Evolutionary conservation across 768 basidiomycete species (phyloP).

Genomic region (Butyriboletus loyo): DNA sequence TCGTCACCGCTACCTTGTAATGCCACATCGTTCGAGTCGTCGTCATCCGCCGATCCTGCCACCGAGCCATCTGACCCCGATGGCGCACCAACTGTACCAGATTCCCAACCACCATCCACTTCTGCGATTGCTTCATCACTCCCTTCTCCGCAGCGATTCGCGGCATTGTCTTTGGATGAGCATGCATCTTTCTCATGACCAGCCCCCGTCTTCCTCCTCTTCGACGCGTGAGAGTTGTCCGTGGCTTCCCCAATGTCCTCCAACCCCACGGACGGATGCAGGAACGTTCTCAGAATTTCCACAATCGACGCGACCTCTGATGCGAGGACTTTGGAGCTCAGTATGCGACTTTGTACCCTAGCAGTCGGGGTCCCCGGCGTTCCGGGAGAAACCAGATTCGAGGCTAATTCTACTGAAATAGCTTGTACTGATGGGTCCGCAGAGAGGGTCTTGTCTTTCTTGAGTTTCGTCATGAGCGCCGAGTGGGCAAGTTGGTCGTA

Average conservation of each 20-base stretch:
- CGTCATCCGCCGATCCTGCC: constrained; percentile 36
- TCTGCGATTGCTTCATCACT: constrained; percentile 12
- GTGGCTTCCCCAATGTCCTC: constrained; percentile 17
- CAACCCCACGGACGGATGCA: constrained; percentile 30
- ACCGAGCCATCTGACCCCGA: constrained; percentile 32
- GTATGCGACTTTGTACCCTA: constrained; percentile 68
- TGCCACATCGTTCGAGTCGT: constrained; percentile 28
- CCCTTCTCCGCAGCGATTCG: background rate
- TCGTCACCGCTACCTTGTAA: constrained; percentile 26
- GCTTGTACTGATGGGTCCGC: constrained; percentile 47
- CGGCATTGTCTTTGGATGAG: background rate
- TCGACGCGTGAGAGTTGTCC: constrained; percentile 15
- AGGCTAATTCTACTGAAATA: constrained; percentile 44
- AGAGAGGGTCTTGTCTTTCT: constrained; percentile 64
- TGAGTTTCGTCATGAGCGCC: constrained; percentile 69
- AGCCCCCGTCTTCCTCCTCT: constrained; percentile 6
- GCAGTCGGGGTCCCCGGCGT: constrained; percentile 42
- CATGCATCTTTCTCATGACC: background rate
- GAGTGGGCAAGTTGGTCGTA: constrained; percentile 57
- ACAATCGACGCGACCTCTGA: constrained; percentile 52
- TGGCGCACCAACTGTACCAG: constrained; percentile 37
- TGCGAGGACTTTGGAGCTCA: constrained; percentile 76
- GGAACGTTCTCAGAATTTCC: constrained; percentile 43
- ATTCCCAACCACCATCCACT: constrained; percentile 38
- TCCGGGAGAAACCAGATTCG: constrained; percentile 33